Conservation (phyloP, 306 rosid species). For the Vigna hirtella region DNA sequence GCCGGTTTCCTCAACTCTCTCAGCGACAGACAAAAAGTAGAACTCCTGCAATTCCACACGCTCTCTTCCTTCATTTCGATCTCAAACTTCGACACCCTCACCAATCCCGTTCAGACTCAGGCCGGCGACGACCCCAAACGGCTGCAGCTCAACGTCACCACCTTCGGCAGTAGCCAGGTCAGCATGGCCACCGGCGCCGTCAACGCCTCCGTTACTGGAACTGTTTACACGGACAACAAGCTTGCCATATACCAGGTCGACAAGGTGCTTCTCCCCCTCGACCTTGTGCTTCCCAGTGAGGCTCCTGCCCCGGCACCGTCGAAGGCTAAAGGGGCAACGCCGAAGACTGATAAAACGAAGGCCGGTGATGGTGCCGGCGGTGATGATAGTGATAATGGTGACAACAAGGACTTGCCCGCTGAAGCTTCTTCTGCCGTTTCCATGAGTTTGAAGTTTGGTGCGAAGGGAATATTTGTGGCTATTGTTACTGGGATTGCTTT, state of each 20-base stretch:
- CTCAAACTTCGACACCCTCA: conserved; percentile 68
- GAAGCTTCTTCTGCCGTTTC: conserved; percentile 43
- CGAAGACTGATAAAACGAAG: conserved; percentile 41
- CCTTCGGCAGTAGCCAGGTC: conserved; percentile 54
- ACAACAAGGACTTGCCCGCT: conserved; percentile 20
- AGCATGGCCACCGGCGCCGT: conserved; percentile 70
- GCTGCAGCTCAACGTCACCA: conserved; percentile 66
- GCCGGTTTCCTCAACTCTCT: conserved; percentile 68
- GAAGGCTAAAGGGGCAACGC: conserved; percentile 25
- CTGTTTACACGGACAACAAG: conserved; percentile 60
- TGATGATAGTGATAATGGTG: conserved; percentile 10
- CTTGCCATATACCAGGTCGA: conserved; percentile 64
- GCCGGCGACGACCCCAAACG: conserved; percentile 62
- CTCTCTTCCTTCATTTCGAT: conserved; percentile 59
- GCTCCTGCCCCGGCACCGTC: conserved; percentile 59
- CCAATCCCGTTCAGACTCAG: conserved; percentile 74
- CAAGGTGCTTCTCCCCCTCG: conserved; percentile 75
- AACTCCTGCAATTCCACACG: conserved; percentile 68
- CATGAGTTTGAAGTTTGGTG: not conserved
- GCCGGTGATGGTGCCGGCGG: not conserved
- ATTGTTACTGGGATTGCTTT: conserved; percentile 40
- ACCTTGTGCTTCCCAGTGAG: conserved; percentile 54
- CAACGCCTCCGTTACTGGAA: conserved; percentile 67
- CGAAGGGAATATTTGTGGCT: conserved; percentile 3
- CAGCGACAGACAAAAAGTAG: conserved; percentile 58